Conservation (phyloP, 192 early-diverging fungal genomes). For the Geranomyces variabilis region DNA sequence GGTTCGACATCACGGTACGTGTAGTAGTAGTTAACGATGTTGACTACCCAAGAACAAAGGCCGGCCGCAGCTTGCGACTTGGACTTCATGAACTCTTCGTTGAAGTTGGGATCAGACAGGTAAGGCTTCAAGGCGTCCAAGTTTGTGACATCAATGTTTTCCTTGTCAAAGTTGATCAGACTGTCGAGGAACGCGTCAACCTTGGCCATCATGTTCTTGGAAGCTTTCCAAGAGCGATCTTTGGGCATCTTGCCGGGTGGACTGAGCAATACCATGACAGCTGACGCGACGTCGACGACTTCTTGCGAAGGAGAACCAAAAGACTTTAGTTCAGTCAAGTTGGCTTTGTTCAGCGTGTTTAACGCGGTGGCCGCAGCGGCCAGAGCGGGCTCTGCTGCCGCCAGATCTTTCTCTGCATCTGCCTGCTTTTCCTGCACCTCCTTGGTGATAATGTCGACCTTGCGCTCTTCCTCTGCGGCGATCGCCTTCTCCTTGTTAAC, state of each 20-base stretch:
- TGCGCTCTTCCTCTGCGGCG: constrained; percentile 66
- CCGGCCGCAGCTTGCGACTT: constrained; percentile 70
- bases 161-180: constrained; percentile 66
- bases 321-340: constrained; percentile 70
- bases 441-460: constrained; percentile 64
- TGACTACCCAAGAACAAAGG: constrained; percentile 67
- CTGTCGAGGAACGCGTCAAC: constrained; percentile 67
- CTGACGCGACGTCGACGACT: constrained; percentile 58
- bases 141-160: constrained; percentile 62
- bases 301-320: constrained; percentile 69
- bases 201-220: constrained; percentile 73
- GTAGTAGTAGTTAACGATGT: constrained; percentile 65
- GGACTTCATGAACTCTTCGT: constrained; percentile 64
- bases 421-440: constrained; percentile 63
- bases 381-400: constrained; percentile 66
- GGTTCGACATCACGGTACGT: constrained; percentile 70
- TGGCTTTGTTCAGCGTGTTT: constrained; percentile 69
- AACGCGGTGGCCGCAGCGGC: constrained; percentile 62
- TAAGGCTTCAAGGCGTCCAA: constrained; percentile 67
- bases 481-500: constrained; percentile 70
- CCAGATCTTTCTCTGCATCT: constrained; percentile 59
- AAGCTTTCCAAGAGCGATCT: constrained; percentile 67
- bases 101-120: constrained; percentile 66
- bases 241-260: constrained; percentile 69
- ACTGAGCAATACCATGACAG: constrained; percentile 67